Percentiles rank a stretch among this genome's conserved stretches.
These are phyloP conservation scores for Sphaerulina musiva DNA, from an alignment of 2,329 filamentous ascomycete genomes.

Conservation along the genomic window DNA sequence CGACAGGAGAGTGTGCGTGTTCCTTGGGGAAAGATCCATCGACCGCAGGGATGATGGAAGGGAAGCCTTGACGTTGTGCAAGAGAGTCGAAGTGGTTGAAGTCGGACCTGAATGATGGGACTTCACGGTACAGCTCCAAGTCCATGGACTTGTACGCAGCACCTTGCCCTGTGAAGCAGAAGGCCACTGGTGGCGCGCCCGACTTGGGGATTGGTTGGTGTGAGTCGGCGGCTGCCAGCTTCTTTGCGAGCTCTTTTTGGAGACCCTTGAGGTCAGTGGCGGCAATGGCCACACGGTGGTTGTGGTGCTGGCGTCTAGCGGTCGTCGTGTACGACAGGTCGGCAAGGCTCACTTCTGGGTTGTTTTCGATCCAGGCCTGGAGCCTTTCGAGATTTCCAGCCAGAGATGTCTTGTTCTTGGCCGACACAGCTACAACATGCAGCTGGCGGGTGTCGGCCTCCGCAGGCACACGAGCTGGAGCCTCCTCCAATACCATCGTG, in stretches of 20 bases:
- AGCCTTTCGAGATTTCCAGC: conserved; percentile 52
- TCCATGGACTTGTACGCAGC: conserved; percentile 26
- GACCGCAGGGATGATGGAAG: conserved; percentile 27
- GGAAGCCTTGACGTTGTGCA: conserved; percentile 29
- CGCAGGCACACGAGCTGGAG: conserved; percentile 36
- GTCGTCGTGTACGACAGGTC: conserved; percentile 62
- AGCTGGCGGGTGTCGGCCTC: conserved; percentile 48
- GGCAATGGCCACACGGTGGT: conserved; percentile 32
- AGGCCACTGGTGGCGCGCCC: conserved; percentile 29
- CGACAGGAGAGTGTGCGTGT: conserved; percentile 12
- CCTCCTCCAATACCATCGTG: conserved; percentile 59
- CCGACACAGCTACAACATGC: conserved; percentile 54
- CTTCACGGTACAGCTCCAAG: conserved; percentile 30
- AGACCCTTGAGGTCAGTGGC: conserved; percentile 30
- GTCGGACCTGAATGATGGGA: conserved; percentile 28
- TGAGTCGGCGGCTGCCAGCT: conserved; percentile 11
- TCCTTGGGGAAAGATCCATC: conserved; percentile 11
- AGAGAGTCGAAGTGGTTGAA: conserved; percentile 31
- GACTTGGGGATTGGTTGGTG: conserved; percentile 16
- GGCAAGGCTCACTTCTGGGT: conserved; percentile 44
- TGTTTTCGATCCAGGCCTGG: conserved; percentile 50
- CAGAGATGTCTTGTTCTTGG: conserved; percentile 47
- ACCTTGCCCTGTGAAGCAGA: conserved; percentile 40
- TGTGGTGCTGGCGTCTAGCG: conserved; percentile 47
- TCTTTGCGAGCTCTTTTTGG: conserved; percentile 19